phyloP scores from a whole-genome alignment of 305 asterid species.

The Coffea humblotiana region DNA sequence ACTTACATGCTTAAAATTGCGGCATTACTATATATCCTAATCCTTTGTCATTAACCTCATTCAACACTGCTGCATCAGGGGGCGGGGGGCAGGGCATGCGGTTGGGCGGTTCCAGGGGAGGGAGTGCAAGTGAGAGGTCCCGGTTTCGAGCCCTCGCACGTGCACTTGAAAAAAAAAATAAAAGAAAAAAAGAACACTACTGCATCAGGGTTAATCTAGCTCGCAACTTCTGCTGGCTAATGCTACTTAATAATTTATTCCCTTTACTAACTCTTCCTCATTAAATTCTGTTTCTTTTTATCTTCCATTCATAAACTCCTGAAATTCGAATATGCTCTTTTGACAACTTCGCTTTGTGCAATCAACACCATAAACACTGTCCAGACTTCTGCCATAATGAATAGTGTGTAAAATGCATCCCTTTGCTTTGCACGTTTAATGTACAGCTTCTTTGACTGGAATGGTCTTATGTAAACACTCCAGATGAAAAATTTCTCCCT shows the following conservation, averaged over 20 bases:
- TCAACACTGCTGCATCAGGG: background rate
- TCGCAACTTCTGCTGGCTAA: background rate
- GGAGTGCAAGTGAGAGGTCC: too few species aligned
- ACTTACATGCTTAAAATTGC: constrained; percentile 4
- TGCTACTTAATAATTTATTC: background rate
- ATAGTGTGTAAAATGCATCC: background rate
- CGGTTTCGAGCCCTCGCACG: too few species aligned
- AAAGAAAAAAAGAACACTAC: background rate
- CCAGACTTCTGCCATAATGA: background rate
- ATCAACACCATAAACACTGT: background rate
- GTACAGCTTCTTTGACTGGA: background rate
- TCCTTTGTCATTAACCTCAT: background rate
- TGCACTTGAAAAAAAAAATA: too few species aligned
- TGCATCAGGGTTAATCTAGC: background rate
- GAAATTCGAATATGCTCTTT: background rate
- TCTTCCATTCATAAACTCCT: background rate
- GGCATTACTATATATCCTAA: background rate
- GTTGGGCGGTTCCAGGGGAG: too few species aligned
- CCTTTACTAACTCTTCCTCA: background rate
- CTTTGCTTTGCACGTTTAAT: too few species aligned
- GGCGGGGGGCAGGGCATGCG: too few species aligned
- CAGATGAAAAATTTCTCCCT: too few species aligned
- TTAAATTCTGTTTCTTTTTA: background rate
- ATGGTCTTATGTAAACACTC: background rate
- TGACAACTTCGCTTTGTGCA: background rate